These are phyloP conservation scores for Eutrema heterophyllum DNA, from an alignment of 345 rosid genomes.

Conservation along the genomic window DNA sequence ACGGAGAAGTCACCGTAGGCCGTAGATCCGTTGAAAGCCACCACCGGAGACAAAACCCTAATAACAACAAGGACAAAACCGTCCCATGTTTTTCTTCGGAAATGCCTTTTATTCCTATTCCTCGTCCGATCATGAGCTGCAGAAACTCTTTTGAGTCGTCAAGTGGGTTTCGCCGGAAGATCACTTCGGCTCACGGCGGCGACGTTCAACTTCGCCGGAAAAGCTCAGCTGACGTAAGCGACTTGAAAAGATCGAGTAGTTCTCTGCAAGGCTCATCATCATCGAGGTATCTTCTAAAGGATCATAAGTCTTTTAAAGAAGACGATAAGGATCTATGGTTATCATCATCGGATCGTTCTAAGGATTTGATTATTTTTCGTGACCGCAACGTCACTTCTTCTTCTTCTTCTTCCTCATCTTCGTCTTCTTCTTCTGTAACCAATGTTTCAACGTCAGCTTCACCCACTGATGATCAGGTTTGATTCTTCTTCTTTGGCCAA, in stretches of 20 bases:
- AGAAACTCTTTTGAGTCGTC: conserved; percentile 30
- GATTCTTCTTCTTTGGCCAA: not conserved
- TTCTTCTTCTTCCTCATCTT: conserved; percentile 11
- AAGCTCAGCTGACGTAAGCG: conserved; percentile 60
- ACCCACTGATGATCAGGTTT: conserved; percentile 59
- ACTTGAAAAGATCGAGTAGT: conserved; percentile 18
- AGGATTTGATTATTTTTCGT: conserved; percentile 23
- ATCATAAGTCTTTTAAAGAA: conserved; percentile 33
- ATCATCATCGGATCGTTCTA: conserved; percentile 38
- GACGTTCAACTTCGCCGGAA: conserved; percentile 39
- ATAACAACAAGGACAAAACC: conserved; percentile 29
- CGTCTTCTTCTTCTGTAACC: conserved; percentile 22
- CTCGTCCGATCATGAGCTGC: conserved; percentile 30
- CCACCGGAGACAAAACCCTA: conserved; percentile 34
- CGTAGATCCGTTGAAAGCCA: conserved; percentile 43
- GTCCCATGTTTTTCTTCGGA: conserved; percentile 40
- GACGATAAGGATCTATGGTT: conserved; percentile 35
- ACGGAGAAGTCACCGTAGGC: conserved; percentile 40
- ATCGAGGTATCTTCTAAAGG: conserved; percentile 62
- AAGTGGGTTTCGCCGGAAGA: conserved; percentile 40
- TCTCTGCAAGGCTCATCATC: conserved; percentile 35
- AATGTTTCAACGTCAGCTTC: conserved; percentile 43
- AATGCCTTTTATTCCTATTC: conserved; percentile 38
- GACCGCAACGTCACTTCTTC: conserved; percentile 37
- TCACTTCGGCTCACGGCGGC: conserved; percentile 22